A percentile compares a stretch with the other conserved stretches of the same genome.
Evolutionary conservation across 2,329 filamentous ascomycete species (phyloP).

Genomic region (Aspergillus niger): DNA sequence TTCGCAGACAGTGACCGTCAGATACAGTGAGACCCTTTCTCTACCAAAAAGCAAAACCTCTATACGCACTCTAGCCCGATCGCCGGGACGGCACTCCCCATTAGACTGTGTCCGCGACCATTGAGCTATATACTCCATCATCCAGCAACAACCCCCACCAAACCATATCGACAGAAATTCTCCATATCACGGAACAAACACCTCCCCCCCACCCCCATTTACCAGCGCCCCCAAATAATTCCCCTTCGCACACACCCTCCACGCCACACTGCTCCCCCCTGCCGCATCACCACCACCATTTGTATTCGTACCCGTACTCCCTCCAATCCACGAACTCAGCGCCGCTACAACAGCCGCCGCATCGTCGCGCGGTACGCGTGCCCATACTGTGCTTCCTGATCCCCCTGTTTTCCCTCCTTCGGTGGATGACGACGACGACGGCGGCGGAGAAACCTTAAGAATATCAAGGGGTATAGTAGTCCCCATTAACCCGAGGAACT

Average conservation of each 20-base stretch:
- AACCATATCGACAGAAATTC: neutral
- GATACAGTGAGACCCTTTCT: too few relatives aligned
- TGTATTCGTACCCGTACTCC: slow-evolving; percentile 11
- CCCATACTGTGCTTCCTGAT: slow-evolving; percentile 35
- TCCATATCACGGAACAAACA: slow-evolving; percentile 33
- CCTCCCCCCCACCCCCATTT: slow-evolving; percentile 35
- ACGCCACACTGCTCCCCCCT: slow-evolving; percentile 33
- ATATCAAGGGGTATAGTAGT: slow-evolving; percentile 52
- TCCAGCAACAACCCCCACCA: neutral
- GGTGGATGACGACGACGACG: neutral
- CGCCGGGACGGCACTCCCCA: too few relatives aligned
- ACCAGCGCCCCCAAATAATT: slow-evolving; percentile 40
- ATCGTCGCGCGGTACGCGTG: slow-evolving; percentile 50
- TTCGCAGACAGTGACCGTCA: too few relatives aligned
- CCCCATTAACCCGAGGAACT: slow-evolving; percentile 51
- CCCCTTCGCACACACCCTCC: slow-evolving; percentile 42
- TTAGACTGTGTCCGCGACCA: too few relatives aligned
- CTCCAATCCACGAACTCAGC: slow-evolving; percentile 50
- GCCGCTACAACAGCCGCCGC: slow-evolving; percentile 46
- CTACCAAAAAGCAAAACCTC: too few relatives aligned
- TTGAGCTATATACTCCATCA: too few relatives aligned
- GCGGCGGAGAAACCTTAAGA: slow-evolving; percentile 36
- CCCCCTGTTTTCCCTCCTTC: neutral
- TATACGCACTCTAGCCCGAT: too few relatives aligned
- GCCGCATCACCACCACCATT: slow-evolving; percentile 6